These are phyloP conservation scores for Zea mays DNA, from an alignment of 176 grass and related monocot species.

Conservation along the genomic window DNA sequence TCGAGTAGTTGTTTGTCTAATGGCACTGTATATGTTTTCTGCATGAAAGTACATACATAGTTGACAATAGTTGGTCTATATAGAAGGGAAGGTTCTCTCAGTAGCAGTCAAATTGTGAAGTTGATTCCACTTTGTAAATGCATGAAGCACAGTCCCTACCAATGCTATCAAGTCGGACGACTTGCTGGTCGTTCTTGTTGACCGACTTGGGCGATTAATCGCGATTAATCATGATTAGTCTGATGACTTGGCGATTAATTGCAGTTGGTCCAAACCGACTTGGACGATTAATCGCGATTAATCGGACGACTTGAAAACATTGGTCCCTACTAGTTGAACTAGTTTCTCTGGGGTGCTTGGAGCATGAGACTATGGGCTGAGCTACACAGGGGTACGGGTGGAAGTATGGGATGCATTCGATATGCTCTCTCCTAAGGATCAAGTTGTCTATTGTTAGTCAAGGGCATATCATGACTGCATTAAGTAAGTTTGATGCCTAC, in stretches of 20 bases:
- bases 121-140: background rate
- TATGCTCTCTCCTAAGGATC: conserved; percentile 7
- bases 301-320: no score
- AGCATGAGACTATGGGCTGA: background rate
- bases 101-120: background rate
- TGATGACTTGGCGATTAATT: no score
- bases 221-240: no score
- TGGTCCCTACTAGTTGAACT: background rate
- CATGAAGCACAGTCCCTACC: conserved; percentile 24
- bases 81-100: background rate
- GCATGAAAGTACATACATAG: background rate
- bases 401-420: conserved; percentile 1
- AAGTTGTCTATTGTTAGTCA: background rate
- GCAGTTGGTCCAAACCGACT: no score
- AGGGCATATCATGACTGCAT: background rate
- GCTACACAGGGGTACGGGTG: conserved; percentile 8
- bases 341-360: background rate
- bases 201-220: no score
- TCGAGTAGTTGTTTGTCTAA: conserved; percentile 12
- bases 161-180: no score
- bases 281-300: no score
- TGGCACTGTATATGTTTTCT: conserved; percentile 24
- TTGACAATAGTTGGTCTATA: background rate
- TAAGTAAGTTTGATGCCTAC: conserved; percentile 2
- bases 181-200: no score